Conservation (phyloP, 805 yeast genomes). For the Blastobotrys mokoenaii region DNA sequence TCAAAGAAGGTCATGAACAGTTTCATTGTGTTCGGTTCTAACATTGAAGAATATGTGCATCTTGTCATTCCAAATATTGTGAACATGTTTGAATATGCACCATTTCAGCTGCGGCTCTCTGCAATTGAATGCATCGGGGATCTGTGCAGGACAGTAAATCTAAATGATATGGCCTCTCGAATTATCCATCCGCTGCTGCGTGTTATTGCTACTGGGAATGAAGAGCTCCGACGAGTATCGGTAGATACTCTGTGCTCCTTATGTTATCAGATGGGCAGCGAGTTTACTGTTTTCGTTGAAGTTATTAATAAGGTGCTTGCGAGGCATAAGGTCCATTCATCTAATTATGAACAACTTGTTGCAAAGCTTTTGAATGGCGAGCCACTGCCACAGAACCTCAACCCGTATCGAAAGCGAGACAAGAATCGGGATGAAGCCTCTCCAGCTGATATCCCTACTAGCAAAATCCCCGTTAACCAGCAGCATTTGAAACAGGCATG, state of each 20-base stretch:
- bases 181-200: conserved; percentile 81
- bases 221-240: conserved; percentile 55
- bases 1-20: conserved; percentile 71
- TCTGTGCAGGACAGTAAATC: conserved; percentile 58
- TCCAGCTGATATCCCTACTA: conserved; percentile 58
- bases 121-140: conserved; percentile 82
- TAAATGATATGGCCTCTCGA: conserved; percentile 84
- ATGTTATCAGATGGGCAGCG: conserved; percentile 72
- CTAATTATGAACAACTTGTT: conserved; percentile 74
- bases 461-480: conserved; percentile 66
- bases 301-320: conserved; percentile 56
- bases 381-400: conserved; percentile 70
- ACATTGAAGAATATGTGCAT: conserved; percentile 82
- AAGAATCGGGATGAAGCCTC: conserved; percentile 46
- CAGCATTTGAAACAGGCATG: conserved; percentile 67
- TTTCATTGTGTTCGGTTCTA: conserved; percentile 77
- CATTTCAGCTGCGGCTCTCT: conserved; percentile 49
- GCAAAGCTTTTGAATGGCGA: conserved; percentile 73
- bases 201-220: conserved; percentile 43
- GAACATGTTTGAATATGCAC: conserved; percentile 65
- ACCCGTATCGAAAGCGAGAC: conserved; percentile 39
- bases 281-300: conserved; percentile 80
- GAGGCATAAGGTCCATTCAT: conserved; percentile 55
- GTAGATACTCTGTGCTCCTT: conserved; percentile 71
- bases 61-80: conserved; percentile 82